A percentile compares a stretch with the other conserved stretches of the same genome.
Conservation (phyloP, 257 asterid species). For the Cinchona pubescens region DNA sequence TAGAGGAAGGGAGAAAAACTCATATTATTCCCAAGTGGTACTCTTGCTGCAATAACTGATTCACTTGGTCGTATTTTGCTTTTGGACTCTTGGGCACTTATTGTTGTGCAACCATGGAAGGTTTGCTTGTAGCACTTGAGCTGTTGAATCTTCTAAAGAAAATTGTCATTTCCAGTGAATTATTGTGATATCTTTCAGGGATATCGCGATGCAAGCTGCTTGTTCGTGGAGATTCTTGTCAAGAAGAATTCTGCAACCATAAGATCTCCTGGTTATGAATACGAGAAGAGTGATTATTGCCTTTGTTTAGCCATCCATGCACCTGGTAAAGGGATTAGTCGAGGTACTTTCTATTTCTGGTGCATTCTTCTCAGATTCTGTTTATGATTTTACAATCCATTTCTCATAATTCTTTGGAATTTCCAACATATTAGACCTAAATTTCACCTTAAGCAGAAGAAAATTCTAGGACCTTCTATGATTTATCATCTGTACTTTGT, state of each 20-base stretch:
- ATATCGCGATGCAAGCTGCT: constrained; percentile 96
- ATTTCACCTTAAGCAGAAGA: background rate
- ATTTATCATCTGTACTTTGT: background rate
- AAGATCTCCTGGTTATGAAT: constrained; percentile 34
- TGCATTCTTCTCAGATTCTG: background rate
- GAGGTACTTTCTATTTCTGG: too few relatives aligned
- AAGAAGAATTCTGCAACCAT: constrained; percentile 45
- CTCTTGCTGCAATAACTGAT: constrained; percentile 95
- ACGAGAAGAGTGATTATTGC: constrained; percentile 71
- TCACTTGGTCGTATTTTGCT: constrained; percentile 95
- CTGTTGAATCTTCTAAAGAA: background rate
- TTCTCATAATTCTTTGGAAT: background rate
- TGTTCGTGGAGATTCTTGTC: constrained; percentile 90
- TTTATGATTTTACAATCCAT: background rate
- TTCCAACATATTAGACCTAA: background rate
- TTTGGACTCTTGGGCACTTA: constrained; percentile 87
- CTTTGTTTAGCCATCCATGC: constrained; percentile 97
- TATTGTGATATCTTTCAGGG: constrained; percentile 51
- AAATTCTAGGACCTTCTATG: background rate
- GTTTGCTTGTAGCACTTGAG: constrained; percentile 26
- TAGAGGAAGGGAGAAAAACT: constrained; percentile 97
- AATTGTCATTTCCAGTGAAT: background rate
- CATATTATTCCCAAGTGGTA: constrained; percentile 88
- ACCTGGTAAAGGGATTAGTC: constrained; percentile 87
- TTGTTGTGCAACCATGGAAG: constrained; percentile 97